Base-by-base conservation (phyloP, 2,329 filamentous ascomycete species). In the Apiospora malaysiana region DNA sequence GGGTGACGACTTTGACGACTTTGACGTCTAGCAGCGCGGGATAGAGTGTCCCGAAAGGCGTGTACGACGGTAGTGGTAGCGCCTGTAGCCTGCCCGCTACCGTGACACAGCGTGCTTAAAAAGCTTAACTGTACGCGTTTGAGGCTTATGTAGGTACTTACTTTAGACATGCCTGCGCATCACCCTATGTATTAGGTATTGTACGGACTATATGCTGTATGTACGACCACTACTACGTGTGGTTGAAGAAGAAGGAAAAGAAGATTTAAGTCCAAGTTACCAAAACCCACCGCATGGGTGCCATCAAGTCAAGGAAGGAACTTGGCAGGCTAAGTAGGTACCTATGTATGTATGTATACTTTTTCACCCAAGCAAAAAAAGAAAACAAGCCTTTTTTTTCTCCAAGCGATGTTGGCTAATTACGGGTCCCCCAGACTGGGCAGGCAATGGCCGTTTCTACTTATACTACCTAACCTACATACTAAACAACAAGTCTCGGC, bases 401-500 rank as follows among this genome's bases (percentile, higher is more conserved):
- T 47, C 45, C 45, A 47, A 47, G 27, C 18, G 16, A 16, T 40
- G 56, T n/a, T 32, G 21, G 56, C 56, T n/a, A 40, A n/a, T 23
- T 40, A 59, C 18, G 27, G 51, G 27, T 9, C 16, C 51, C 27
- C 27, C 27, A 37, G 51, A 59, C 49, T 56, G 49, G 6, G 23
- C 27, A 59, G 6, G 23, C 27, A 59, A 37, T 16, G 51, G 10
- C 27, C 16, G 16, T 59, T 18, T 18, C 18, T 4, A 18, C 27
- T 21, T 37, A 21, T 32, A n/a, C n/a, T n/a, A n/a, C n/a, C n/a
- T n/a, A n/a, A n/a, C n/a, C n/a, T n/a, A n/a, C n/a, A n/a, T n/a
- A n/a, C n/a, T n/a, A 59, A 59, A 59, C 51, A 59, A 59, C 51
- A 32, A 59, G 51, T 59, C 51, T 59, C 40, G 56, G 18, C 56